These are phyloP conservation scores for Colletotrichum sp. DNA, from an alignment of 2,329 filamentous ascomycete genomes.

Conservation along the genomic window DNA sequence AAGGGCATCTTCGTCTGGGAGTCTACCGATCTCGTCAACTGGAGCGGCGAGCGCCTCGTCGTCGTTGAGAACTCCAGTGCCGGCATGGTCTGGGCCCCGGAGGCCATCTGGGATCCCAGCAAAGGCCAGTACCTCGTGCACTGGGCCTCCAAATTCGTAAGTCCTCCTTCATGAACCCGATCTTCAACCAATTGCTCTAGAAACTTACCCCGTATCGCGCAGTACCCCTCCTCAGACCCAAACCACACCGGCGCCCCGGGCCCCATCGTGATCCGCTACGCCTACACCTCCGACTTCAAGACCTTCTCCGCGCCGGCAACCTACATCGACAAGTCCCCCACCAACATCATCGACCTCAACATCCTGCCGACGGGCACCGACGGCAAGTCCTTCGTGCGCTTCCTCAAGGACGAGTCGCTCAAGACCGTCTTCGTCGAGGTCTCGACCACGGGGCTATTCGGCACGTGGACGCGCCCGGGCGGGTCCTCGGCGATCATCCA, in stretches of 20 bases:
- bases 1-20: constrained; percentile 62
- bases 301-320: constrained; percentile 56
- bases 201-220: neutral
- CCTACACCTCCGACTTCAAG: constrained; percentile 59
- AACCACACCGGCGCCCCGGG: constrained; percentile 52
- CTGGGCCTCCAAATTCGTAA: constrained; percentile 53
- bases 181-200: neutral
- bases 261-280: constrained; percentile 54
- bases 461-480: constrained; percentile 55
- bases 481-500: constrained; percentile 46
- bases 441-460: constrained; percentile 53
- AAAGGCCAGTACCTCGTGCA: constrained; percentile 47
- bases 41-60: constrained; percentile 52
- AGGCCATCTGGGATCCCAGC: constrained; percentile 8
- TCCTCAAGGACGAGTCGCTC: constrained; percentile 59
- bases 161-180: constrained; percentile 7
- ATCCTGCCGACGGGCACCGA: constrained; percentile 43
- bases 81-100: constrained; percentile 64
- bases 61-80: constrained; percentile 56
- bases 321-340: constrained; percentile 53
- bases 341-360: constrained; percentile 56
- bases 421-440: constrained; percentile 58
- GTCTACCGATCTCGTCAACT: constrained; percentile 54
- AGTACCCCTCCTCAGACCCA: constrained; percentile 53
- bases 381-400: constrained; percentile 51